Evolutionary conservation across 805 yeast species (phyloP).

Genomic region (Lipomyces yamanashiensis): DNA sequence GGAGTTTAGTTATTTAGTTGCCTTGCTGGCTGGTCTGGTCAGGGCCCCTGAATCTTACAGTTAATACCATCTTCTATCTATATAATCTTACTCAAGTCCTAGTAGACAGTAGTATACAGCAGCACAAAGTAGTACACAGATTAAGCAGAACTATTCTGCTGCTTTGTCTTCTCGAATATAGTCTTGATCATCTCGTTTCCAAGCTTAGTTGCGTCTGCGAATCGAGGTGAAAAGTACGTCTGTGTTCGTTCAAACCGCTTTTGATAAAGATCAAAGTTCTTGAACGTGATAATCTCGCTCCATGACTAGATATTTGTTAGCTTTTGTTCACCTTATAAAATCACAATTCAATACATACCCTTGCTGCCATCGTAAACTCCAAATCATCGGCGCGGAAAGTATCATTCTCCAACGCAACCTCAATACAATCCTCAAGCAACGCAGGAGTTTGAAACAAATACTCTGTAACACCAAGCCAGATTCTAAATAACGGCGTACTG

Average conservation of each 20-base stretch:
- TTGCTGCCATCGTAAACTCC: slow-evolving; percentile 89
- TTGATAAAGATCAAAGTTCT: slow-evolving; percentile 73
- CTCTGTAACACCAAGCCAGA: slow-evolving; percentile 92
- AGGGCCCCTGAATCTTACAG: too few relatives aligned
- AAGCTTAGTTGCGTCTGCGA: slow-evolving; percentile 81
- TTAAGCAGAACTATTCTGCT: neutral
- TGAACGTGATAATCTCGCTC: slow-evolving; percentile 79
- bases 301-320: slow-evolving; percentile 49
- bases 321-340: neutral
- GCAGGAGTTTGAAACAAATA: slow-evolving; percentile 85
- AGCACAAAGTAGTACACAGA: neutral
- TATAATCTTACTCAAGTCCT: neutral
- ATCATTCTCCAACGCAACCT: slow-evolving; percentile 67
- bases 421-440: slow-evolving; percentile 76
- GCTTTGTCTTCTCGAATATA: slow-evolving; percentile 53
- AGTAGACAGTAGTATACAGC: neutral
- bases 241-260: slow-evolving; percentile 78
- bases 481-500: slow-evolving; percentile 90
- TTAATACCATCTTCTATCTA: too few relatives aligned
- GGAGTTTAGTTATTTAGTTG: neutral
- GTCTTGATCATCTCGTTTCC: slow-evolving; percentile 95
- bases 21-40: neutral
- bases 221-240: slow-evolving; percentile 80
- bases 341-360: slow-evolving; percentile 43
- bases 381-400: slow-evolving; percentile 86